Evolutionary conservation across 805 yeast species (phyloP).

Genomic region (Saccharomycopsis javanensis): DNA sequence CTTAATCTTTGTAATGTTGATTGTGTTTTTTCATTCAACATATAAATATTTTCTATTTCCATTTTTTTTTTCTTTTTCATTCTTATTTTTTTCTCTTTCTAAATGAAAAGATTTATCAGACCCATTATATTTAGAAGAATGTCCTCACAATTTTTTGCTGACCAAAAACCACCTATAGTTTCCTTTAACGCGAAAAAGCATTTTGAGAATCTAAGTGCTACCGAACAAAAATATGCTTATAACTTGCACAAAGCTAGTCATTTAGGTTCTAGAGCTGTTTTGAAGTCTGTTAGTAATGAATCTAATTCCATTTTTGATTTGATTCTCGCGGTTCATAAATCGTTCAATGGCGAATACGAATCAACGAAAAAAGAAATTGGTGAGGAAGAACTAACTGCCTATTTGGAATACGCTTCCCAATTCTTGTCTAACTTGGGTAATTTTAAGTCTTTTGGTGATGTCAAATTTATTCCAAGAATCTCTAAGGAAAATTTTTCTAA

Average conservation of each 20-base stretch:
- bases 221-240: conserved; percentile 70
- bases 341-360: conserved; percentile 38
- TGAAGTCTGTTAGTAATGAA: conserved; percentile 76
- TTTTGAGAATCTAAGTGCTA: conserved; percentile 52
- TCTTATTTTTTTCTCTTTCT: background rate
- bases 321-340: conserved; percentile 48
- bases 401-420: conserved; percentile 69
- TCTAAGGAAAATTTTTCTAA: conserved; percentile 37
- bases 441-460: conserved; percentile 82
- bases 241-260: conserved; percentile 76
- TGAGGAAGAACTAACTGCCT: conserved; percentile 32
- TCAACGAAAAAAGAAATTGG: conserved; percentile 27
- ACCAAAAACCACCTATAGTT: conserved; percentile 58
- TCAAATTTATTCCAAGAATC: conserved; percentile 69
- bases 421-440: conserved; percentile 68
- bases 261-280: conserved; percentile 69
- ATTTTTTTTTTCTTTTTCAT: background rate
- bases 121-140: conserved; percentile 9
- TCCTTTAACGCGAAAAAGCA: conserved; percentile 58
- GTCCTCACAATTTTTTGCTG: conserved; percentile 35
- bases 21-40: background rate
- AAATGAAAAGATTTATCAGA: conserved; percentile 8
- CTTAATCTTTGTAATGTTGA: background rate
- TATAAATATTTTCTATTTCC: no score
- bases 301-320: conserved; percentile 68